Conservation (phyloP, 2,329 filamentous ascomycete genomes). For the Aphanocladium album region DNA sequence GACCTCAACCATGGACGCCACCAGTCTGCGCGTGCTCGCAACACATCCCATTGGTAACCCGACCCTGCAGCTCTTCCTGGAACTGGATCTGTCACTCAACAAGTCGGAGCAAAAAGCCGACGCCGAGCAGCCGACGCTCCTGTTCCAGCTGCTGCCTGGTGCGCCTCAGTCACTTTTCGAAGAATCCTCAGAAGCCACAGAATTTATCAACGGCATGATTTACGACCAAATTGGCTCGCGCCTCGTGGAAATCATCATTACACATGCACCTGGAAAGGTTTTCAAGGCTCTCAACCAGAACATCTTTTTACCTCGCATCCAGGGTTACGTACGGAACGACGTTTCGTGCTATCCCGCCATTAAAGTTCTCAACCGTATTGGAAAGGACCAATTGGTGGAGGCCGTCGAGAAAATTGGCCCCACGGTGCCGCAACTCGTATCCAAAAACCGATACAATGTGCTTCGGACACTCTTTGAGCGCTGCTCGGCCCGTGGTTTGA, state of each 20-base stretch:
- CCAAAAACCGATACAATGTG: constrained; percentile 71
- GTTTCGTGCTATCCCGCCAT: constrained; percentile 85
- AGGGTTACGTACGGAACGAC: constrained; percentile 79
- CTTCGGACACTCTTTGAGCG: constrained; percentile 80
- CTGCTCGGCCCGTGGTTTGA: constrained; percentile 62
- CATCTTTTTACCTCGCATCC: constrained; percentile 74
- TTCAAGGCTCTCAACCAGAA: constrained; percentile 85
- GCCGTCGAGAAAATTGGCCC: constrained; percentile 68
- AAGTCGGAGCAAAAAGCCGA: constrained; percentile 47
- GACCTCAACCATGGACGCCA: constrained; percentile 68
- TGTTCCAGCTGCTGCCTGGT: constrained; percentile 74
- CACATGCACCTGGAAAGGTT: constrained; percentile 74
- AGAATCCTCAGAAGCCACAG: constrained; percentile 63
- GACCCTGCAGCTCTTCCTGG: constrained; percentile 82
- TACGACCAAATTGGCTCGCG: constrained; percentile 90
- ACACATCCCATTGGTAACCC: constrained; percentile 90
- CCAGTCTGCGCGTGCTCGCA: constrained; percentile 75
- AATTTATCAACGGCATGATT: constrained; percentile 78
- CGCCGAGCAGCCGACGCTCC: constrained; percentile 48
- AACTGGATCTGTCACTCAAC: constrained; percentile 74
- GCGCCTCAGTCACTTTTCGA: constrained; percentile 65
- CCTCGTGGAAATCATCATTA: constrained; percentile 80
- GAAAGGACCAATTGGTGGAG: constrained; percentile 76
- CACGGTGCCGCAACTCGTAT: constrained; percentile 66
- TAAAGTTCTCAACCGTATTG: constrained; percentile 73